Percentiles rank a stretch among this genome's conserved stretches.
Conservation (phyloP, 2,329 filamentous ascomycete genomes). For the Apiospora arundinis region DNA sequence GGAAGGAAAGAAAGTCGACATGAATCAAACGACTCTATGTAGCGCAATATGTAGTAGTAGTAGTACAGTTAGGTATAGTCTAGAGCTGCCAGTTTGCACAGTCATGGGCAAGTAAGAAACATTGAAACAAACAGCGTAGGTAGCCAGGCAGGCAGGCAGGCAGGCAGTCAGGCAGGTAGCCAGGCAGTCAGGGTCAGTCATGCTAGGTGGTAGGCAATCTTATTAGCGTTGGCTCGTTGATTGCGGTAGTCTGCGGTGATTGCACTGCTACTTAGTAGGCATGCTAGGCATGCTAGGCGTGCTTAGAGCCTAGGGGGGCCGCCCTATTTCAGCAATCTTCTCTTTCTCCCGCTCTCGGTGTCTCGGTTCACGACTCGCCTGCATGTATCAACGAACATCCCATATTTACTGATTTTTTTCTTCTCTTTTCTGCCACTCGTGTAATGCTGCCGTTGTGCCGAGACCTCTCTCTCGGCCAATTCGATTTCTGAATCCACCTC, state of each 20-base stretch:
- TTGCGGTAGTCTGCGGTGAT: neutral
- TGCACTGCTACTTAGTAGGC: neutral
- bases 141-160: neutral
- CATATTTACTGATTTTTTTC: neutral
- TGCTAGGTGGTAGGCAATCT: slow-evolving; percentile 10
- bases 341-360: neutral
- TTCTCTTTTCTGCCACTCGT: neutral
- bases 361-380: slow-evolving; percentile 17
- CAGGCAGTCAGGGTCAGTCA: neutral
- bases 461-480: neutral
- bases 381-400: neutral
- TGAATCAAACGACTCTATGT: neutral
- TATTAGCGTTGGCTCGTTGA: slow-evolving; percentile 1
- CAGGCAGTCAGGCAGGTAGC: neutral
- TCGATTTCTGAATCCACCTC: neutral
- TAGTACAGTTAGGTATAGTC: too few species aligned
- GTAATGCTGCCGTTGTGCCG: neutral
- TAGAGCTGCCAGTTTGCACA: too few species aligned
- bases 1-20: neutral
- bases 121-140: neutral
- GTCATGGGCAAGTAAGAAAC: neutral
- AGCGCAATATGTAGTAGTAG: too few species aligned
- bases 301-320: neutral
- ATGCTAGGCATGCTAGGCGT: neutral
- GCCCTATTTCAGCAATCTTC: slow-evolving; percentile 5